Evolutionary conservation across 73 alveolate species (phyloP).

Genomic region (Diophrys sp.): DNA sequence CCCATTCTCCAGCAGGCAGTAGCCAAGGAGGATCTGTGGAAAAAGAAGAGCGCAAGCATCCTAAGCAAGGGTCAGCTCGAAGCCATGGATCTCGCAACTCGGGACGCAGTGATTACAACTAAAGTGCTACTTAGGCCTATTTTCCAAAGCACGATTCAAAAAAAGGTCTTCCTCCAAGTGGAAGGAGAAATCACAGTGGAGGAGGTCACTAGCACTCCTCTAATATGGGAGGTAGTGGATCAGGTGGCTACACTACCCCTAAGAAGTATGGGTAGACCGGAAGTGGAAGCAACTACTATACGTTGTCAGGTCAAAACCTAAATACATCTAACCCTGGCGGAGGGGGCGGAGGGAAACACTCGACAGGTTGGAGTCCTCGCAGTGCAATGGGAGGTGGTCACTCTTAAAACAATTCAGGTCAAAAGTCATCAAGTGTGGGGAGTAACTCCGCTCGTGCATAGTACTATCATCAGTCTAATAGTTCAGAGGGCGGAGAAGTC

Average conservation of each 20-base stretch:
- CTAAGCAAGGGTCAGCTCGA: background rate
- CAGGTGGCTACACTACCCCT: background rate
- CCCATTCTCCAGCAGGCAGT: background rate
- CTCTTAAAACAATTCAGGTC: background rate
- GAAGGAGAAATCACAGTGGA: background rate
- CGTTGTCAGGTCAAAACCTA: background rate
- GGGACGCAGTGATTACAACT: background rate
- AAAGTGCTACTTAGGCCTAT: background rate
- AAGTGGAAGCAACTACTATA: background rate
- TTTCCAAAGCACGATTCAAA: background rate
- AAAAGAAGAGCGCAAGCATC: background rate
- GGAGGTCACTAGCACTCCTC: background rate
- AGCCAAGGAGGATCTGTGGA: no score
- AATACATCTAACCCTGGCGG: no score
- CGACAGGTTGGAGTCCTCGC: background rate
- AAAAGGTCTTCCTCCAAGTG: conserved; percentile 1
- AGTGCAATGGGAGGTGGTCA: no score
- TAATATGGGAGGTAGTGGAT: no score
- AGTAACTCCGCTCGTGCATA: background rate
- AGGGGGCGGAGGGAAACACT: background rate
- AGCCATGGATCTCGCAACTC: background rate
- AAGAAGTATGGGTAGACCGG: background rate
- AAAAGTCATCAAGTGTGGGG: background rate
- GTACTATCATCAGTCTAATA: background rate
- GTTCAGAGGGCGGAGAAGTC: background rate